Percentiles rank a stretch among this genome's conserved stretches.
Evolutionary conservation across 345 rosid species (phyloP).

Genomic region (Abelmoschus esculentus): DNA sequence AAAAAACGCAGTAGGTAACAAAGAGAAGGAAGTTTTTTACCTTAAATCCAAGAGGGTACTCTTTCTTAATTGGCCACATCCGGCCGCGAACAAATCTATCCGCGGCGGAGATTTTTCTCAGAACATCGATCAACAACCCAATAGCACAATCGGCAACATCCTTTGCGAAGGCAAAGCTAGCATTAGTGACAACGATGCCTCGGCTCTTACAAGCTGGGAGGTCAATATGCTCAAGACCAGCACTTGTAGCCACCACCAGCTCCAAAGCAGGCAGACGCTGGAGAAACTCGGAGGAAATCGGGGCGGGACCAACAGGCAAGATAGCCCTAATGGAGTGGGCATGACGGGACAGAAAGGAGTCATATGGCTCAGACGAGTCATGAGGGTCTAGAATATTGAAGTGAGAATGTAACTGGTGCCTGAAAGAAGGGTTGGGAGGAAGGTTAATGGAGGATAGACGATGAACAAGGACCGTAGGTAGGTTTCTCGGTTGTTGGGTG

Average conservation of each 20-base stretch:
- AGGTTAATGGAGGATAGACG: constrained; percentile 12
- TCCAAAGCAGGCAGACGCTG: constrained; percentile 23
- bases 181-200: constrained; percentile 33
- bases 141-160: constrained; percentile 42
- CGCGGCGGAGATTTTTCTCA: constrained; percentile 29
- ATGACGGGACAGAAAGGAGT: background rate
- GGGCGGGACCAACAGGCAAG: constrained; percentile 21
- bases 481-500: background rate
- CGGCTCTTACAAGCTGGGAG: constrained; percentile 36
- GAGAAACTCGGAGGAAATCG: constrained; percentile 23
- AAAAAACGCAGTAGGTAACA: no score
- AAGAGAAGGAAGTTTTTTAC: constrained; percentile 6
- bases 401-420: background rate
- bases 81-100: constrained; percentile 30
- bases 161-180: constrained; percentile 34
- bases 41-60: constrained; percentile 32
- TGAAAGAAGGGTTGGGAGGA: background rate
- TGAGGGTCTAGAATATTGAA: constrained; percentile 4
- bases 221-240: constrained; percentile 36
- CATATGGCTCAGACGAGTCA: background rate
- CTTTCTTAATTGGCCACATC: constrained; percentile 20
- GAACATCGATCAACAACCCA: constrained; percentile 33
- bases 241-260: constrained; percentile 25
- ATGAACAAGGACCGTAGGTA: constrained; percentile 24
- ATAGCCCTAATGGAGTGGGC: constrained; percentile 22